Conservation (phyloP, 345 rosid genomes). For the Arabidopsis suecica region DNA sequence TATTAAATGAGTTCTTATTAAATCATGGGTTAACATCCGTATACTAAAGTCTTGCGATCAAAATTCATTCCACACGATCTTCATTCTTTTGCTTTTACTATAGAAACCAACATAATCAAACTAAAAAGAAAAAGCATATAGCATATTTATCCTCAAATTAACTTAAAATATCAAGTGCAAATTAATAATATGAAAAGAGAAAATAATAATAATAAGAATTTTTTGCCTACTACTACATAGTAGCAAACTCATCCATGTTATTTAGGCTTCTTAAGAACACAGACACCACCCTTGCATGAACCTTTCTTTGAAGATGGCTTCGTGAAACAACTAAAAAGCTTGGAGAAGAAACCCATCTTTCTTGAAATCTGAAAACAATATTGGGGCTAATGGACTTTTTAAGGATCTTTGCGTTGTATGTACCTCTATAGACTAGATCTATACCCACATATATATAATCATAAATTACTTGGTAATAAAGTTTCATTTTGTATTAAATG, state of each 20-base stretch:
- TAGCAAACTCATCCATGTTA: background rate
- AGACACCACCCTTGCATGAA: background rate
- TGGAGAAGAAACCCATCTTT: constrained; percentile 1
- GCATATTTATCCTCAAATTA: background rate
- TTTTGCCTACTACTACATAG: background rate
- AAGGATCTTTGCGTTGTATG: background rate
- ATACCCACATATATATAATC: background rate
- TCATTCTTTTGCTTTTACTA: too few relatives aligned
- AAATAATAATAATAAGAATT: background rate
- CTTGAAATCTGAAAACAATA: background rate
- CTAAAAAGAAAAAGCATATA: too few relatives aligned
- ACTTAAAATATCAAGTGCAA: background rate
- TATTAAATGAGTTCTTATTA: too few relatives aligned
- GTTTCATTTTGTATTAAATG: background rate
- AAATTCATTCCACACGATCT: too few relatives aligned
- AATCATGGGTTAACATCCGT: too few relatives aligned
- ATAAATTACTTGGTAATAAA: background rate
- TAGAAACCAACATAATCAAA: too few relatives aligned
- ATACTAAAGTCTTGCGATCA: too few relatives aligned
- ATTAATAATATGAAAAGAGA: background rate
- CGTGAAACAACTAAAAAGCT: constrained; percentile 8
- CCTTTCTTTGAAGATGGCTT: constrained; percentile 6
- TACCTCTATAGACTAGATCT: background rate
- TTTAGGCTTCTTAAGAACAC: background rate
- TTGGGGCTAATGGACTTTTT: background rate